Conservation (phyloP, 2,329 filamentous ascomycete species). For the Salinomyces thailandicus region DNA sequence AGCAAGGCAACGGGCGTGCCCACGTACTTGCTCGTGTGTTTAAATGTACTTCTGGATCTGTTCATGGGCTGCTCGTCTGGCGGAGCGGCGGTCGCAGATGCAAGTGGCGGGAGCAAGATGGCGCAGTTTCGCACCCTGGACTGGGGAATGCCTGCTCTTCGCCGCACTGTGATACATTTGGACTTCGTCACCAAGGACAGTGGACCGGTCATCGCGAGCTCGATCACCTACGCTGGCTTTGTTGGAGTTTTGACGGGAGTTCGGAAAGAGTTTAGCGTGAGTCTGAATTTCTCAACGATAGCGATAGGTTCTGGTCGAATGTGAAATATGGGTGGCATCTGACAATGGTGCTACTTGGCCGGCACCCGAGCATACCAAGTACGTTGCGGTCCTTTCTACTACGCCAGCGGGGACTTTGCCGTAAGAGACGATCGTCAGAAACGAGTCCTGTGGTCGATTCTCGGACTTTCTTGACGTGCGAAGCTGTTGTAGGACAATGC, state of each 20-base stretch:
- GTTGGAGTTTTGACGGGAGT: conserved; percentile 44
- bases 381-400: conserved; percentile 38
- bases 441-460: too few species aligned
- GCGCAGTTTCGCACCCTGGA: conserved; percentile 47
- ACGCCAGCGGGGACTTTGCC: conserved; percentile 14
- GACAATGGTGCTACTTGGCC: conserved; percentile 44
- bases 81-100: conserved; percentile 28
- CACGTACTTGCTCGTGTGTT: conserved; percentile 50
- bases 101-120: conserved; percentile 28
- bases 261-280: conserved; percentile 36
- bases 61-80: conserved; percentile 57
- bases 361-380: conserved; percentile 44
- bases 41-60: conserved; percentile 54
- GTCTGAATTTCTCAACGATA: conserved; percentile 42
- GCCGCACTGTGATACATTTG: conserved; percentile 31
- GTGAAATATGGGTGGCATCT: conserved; percentile 39
- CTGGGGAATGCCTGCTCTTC: conserved; percentile 37
- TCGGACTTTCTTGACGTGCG: too few species aligned
- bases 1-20: conserved; percentile 40
- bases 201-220: conserved; percentile 35
- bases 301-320: conserved; percentile 22
- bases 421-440: too few species aligned
- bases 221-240: conserved; percentile 37
- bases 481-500: too few species aligned
- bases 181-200: conserved; percentile 28